Conservation (phyloP, 2,329 filamentous ascomycete species). For the Drechslerella dactyloides region DNA sequence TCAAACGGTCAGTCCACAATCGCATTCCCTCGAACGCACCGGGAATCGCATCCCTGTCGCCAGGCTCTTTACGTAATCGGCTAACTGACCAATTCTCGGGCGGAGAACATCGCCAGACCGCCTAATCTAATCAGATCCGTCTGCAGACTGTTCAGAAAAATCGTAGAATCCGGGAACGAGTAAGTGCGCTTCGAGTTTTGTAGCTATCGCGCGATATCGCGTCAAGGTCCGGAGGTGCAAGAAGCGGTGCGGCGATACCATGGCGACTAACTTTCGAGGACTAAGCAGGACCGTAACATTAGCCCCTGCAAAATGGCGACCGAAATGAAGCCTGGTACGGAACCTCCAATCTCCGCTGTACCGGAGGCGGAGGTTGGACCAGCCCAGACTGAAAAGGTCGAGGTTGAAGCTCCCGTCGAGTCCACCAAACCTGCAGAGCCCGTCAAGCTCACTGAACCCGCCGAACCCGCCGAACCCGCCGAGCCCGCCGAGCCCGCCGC, state of each 20-base stretch:
- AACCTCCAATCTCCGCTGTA: no score
- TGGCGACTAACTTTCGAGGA: no score
- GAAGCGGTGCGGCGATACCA: no score
- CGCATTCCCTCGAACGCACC: not conserved
- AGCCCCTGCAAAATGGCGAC: no score
- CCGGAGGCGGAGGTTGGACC: no score
- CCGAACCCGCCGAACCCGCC: slow-evolving; percentile 16
- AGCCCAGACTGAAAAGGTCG: no score
- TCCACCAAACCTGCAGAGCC: slow-evolving; percentile 16
- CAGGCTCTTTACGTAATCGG: not conserved
- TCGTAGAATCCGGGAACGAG: not conserved
- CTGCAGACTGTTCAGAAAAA: slow-evolving; percentile 6
- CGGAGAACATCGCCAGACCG: not conserved
- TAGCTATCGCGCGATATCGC: no score
- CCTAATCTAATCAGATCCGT: slow-evolving; percentile 51
- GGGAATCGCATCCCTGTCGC: not conserved
- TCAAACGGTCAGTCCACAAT: not conserved
- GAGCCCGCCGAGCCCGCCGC: slow-evolving; percentile 19
- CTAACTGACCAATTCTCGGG: not conserved
- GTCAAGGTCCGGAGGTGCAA: no score
- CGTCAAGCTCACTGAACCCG: no score
- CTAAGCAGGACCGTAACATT: no score
- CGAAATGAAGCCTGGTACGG: no score
- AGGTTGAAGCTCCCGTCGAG: slow-evolving; percentile 1
- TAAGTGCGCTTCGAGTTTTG: no score